Evolutionary conservation across 2,329 filamentous ascomycete genomes (phyloP).

Genomic region (Parafenestella ontariensis): DNA sequence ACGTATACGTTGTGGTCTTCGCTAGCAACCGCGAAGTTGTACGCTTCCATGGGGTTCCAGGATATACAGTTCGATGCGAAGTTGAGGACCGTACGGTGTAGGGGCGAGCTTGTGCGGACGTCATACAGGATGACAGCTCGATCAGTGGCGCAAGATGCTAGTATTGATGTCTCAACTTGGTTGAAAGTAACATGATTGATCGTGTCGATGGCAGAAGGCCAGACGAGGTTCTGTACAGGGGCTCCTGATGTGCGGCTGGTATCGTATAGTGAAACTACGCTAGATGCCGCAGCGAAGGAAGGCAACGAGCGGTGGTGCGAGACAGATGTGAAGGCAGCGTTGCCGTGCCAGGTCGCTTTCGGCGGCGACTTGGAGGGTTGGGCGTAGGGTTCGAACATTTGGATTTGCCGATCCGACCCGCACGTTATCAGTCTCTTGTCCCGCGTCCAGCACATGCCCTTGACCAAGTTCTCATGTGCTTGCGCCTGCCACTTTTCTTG

Average conservation of each 20-base stretch:
- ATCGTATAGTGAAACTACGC: constrained; percentile 86
- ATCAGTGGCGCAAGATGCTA: constrained; percentile 86
- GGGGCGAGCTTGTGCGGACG: constrained; percentile 81
- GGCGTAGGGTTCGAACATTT: constrained; percentile 90
- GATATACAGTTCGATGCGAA: constrained; percentile 92
- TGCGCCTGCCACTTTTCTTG: constrained; percentile 79
- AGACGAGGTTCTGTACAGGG: constrained; percentile 80
- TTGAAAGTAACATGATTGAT: constrained; percentile 91
- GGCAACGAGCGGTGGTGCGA: constrained; percentile 81
- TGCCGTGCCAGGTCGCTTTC: constrained; percentile 82
- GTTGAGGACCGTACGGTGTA: constrained; percentile 80
- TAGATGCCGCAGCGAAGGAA: constrained; percentile 80
- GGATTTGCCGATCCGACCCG: constrained; percentile 83
- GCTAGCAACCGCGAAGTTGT: constrained; percentile 91
- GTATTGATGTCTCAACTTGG: constrained; percentile 88
- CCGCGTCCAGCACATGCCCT: constrained; percentile 86
- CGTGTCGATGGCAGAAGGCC: constrained; percentile 86
- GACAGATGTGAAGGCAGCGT: constrained; percentile 80
- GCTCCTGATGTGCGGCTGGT: constrained; percentile 77
- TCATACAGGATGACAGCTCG: constrained; percentile 91
- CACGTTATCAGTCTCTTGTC: constrained; percentile 87
- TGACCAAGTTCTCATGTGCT: constrained; percentile 93
- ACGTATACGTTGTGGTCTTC: constrained; percentile 89
- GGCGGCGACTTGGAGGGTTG: constrained; percentile 73
- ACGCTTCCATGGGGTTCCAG: constrained; percentile 97